Conservation (phyloP, 441 rosid species). For the Populus trichocarpa region DNA sequence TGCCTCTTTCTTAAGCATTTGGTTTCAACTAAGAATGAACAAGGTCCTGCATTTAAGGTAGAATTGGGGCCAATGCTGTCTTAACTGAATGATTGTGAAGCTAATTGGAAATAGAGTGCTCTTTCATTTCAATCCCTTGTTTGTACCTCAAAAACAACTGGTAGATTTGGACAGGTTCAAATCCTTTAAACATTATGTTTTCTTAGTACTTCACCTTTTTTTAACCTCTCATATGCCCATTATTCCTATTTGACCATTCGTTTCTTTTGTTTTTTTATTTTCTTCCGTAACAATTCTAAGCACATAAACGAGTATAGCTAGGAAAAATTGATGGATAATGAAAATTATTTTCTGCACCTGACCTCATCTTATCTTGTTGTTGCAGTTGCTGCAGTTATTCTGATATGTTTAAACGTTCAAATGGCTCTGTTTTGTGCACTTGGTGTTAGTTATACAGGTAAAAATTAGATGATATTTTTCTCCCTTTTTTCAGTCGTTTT, state of each 20-base stretch:
- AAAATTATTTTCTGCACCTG: background rate
- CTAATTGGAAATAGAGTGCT: background rate
- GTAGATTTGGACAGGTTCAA: background rate
- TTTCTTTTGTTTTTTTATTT: background rate
- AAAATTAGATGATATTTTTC: background rate
- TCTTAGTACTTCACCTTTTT: background rate
- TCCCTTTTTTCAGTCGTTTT: background rate
- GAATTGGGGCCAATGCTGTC: background rate
- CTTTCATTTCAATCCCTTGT: background rate
- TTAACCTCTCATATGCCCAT: background rate
- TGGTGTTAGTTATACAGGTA: slow-evolving; percentile 72
- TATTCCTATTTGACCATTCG: background rate
- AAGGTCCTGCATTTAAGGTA: background rate
- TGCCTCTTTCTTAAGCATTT: slow-evolving; percentile 5
- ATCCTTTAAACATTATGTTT: background rate
- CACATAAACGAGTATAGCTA: background rate
- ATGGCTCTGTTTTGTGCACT: slow-evolving; percentile 79
- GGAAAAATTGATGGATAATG: background rate
- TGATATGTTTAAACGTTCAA: slow-evolving; percentile 73
- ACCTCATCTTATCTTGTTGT: slow-evolving; percentile 16
- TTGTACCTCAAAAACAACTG: background rate
- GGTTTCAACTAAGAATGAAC: background rate
- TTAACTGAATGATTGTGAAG: background rate
- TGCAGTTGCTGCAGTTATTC: slow-evolving; percentile 71
- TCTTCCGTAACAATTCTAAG: background rate